Evolutionary conservation across 495 filamentous ascomycete genomes (phyloP), one percentile per base, ranked within the genome.

Genomic region (Extremus antarcticus): DNA sequence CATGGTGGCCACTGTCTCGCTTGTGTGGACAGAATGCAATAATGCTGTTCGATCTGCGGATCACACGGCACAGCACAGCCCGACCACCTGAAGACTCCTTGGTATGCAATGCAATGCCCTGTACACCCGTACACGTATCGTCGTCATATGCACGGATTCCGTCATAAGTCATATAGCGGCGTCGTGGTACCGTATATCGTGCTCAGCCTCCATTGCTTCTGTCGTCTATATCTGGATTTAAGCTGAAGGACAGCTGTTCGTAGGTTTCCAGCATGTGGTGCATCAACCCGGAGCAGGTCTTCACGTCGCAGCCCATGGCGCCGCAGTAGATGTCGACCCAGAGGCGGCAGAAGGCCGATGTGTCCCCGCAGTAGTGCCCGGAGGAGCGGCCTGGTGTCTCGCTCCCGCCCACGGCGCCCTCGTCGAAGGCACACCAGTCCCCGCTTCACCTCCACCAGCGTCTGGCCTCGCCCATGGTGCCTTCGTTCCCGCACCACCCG

Each of bases 401-500:
- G 32, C 32, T 29, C 47, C 47, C 24, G 72, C 73, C 78, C 78
- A 78, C 3, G 77, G 76, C 22, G 76, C 77, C 60, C 69, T 73
- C 22, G 43, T 49, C 10, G 22, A 16, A 21, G 43, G 45, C 38
- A 50, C 21, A 39, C 32, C 21, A 13, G 35, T 40, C 0, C 38
- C 25, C 1, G 20, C 48, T n/a, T 16, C 46, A 23, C 39, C 32
- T 15, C 43, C n/a, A 0, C 29, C 41, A 47, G 32, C 25, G 43
- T 47, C 54, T 41, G 54, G 7, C 22, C 43, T 56, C n/a, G 61
- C 65, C 66, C 66, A 66, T 3, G 66, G 66, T 22, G 64, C 62
- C 35, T 50, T 58, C 20, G 62, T 64, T 70, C 9, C 68, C 20
- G 47, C 49, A 49, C 47, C 43, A 58, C 47, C 25, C 51, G 47